phyloP scores from a whole-genome alignment of 306 rosid genomes.

The Alnus rubra region DNA sequence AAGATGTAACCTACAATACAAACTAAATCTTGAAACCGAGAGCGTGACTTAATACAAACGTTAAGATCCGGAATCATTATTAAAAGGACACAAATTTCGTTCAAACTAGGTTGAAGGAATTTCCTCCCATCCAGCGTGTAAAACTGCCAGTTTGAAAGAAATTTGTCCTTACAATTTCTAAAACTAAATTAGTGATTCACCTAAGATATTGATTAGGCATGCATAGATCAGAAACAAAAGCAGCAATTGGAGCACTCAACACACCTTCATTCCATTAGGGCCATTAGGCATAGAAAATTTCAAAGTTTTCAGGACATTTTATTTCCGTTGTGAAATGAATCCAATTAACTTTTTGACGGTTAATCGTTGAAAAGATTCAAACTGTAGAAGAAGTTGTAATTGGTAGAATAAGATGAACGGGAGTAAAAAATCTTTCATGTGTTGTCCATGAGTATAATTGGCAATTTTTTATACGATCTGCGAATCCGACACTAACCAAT shows the following conservation, averaged over 20 bases:
- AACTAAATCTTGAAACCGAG: neutral
- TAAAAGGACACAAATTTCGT: no score
- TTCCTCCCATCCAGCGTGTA: no score
- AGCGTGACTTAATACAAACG: neutral
- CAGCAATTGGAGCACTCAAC: neutral
- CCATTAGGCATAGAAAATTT: no score
- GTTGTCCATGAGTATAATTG: no score
- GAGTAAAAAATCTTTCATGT: no score
- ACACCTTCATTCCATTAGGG: neutral
- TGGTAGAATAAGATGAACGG: neutral
- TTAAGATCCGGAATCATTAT: neutral
- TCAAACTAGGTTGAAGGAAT: no score
- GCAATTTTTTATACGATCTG: no score
- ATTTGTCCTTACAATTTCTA: neutral
- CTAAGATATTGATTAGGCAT: neutral
- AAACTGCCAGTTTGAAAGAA: no score
- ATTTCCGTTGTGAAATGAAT: neutral
- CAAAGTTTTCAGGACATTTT: neutral
- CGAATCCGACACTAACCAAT: no score
- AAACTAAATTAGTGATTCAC: neutral
- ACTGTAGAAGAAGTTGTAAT: neutral
- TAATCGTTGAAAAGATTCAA: neutral
- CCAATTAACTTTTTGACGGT: neutral
- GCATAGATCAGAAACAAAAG: neutral
- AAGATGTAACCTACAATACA: neutral